Evolutionary conservation across 139 green algal species (phyloP), one percentile per base, ranked within the genome.

Genomic region (Pleodorina starrii): DNA sequence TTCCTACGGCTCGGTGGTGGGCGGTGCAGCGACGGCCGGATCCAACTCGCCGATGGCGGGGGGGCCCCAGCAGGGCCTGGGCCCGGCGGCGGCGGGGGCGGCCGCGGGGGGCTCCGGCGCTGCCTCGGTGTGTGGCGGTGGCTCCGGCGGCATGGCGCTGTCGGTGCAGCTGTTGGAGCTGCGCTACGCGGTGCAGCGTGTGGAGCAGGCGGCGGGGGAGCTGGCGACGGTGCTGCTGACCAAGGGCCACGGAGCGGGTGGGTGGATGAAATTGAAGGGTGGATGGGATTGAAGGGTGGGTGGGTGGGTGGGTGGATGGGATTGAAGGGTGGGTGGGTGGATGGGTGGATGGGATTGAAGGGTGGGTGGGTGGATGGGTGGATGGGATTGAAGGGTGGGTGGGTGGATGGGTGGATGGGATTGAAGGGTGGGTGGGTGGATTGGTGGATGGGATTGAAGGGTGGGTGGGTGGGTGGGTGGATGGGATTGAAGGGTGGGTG

Each of bases 81-180:
- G 5, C 54, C 54, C 29, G 54, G 54, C 7, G 54, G 54, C 7
- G 54, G 5, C 9, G 54, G 54, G 25, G 9, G 9, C 29, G 54
- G 54, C 29, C 3, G 54, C 7, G 54, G 54, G 21, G 54, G 54
- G 5, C 21, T 73, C 12, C 2, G 2, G 63, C 21, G 63, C 63
- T 40, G 63, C 63, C 48, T 40, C 21, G 63, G 63, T 73, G 25
- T 35, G 12, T 38, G 63, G 63, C 63, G 63, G 63, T 3, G 50
- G 76, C 5, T 36, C 21, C 25, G 42, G 40, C 57, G 80, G 80
- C 27, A 40, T n/a, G 40, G 17, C 27, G 1, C 43, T 87, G 79
- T 43, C 27, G 6, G 79, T 75, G 79, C 79, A 86, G 57, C 40
- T 86, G 79, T 57, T 87, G 60, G 80, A 87, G 80, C 80, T 87